Evolutionary conservation across 305 asterid genomes (phyloP), one percentile per base, ranked within the genome.

Genomic region (Lippia alba): DNA sequence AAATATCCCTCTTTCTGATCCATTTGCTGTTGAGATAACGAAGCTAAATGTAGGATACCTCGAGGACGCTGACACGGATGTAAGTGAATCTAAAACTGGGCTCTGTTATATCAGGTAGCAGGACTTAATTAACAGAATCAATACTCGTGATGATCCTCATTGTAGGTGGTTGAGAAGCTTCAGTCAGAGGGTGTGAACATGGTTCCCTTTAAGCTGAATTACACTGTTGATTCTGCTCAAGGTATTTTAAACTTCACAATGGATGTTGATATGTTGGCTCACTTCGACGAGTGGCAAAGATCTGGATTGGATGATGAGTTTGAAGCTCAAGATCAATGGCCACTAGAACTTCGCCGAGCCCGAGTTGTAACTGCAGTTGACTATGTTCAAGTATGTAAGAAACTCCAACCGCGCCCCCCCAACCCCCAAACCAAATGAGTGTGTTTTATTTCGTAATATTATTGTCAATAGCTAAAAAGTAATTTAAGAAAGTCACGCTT

Each of bases 271-370:
- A 86, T 87, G 97, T 69, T 94, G 82, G 85, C 96, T 30, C 97
- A 94, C 78, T 94, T 94, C 5, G 97, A 94, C 30, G 85, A 94
- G 76, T 94, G 99, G 97, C 97, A 91, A 72, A 91, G 92, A 10
- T 69, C 86, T 5, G 87, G 85, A 68, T 73, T 61, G 71, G 99
- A 94, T 74, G 95, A 89, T 57, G 89, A 88, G 46, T 94, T 79
- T 53, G 99, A 94, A 87, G 96, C 91, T 81, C 96, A 89, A 78
- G 95, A 91, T 66, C 99, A 94, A 65, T 94, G 99, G 99, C 99
- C 99, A 30, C 74, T 86, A 75, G 96, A 94, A 75, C 96, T 94
- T 76, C 90, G 91, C 5, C 83, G 93, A 46, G 97, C 96, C 66
- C 93, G 96, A 55, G 96, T 89, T 10, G 49, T 94, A 56, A 83